Evolutionary conservation across 345 rosid species (phyloP), one percentile per base, ranked within the genome.

Genomic region (Adansonia digitata): DNA sequence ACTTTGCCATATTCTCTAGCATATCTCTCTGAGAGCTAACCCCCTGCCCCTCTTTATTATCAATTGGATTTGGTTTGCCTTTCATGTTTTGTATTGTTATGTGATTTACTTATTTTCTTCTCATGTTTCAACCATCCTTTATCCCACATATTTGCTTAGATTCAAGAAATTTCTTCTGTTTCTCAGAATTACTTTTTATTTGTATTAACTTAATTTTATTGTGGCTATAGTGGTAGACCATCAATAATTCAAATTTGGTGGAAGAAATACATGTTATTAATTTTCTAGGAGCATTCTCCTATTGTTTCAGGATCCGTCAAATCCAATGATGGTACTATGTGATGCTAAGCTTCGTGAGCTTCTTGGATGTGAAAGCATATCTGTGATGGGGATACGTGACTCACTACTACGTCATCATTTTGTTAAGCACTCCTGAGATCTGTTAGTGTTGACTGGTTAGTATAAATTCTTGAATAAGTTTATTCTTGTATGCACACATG

Each of bases 351-450:
- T 93, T 69, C 79, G 75, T 0, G 94, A 88, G 66, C 98, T 93
- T 77, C 92, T 93, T 60, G 93, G 93, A 74, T 93, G 92, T 74
- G 93, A 93, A 76, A 88, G 94, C 90, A 87, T 93, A 49, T 91
- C 97, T 73, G 91, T 91, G 20, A 82, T 90, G 82, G 94, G 97
- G 72, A 87, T 91, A 77, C 86, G 82, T 15, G 93, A 90, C 87
- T 77, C 83, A 85, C 75, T 92, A 80, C 85, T 89, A 4, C 92
- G 91, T 51, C 89, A 87, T 77, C 96, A 89, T 82, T 86, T 92
- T 77, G 79, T 86, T 81, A 87, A 84, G 83, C 82, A 37, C 74
- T 85, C 90, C 26, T 89, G 85, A 90, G 84, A 60, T 57, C 72
- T 60, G 65, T 69, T 79, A 73, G 69, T 73, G 29, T 52, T 48